Conservation (phyloP, 2,329 filamentous ascomycete genomes). For the Zasmidium cellare region DNA sequence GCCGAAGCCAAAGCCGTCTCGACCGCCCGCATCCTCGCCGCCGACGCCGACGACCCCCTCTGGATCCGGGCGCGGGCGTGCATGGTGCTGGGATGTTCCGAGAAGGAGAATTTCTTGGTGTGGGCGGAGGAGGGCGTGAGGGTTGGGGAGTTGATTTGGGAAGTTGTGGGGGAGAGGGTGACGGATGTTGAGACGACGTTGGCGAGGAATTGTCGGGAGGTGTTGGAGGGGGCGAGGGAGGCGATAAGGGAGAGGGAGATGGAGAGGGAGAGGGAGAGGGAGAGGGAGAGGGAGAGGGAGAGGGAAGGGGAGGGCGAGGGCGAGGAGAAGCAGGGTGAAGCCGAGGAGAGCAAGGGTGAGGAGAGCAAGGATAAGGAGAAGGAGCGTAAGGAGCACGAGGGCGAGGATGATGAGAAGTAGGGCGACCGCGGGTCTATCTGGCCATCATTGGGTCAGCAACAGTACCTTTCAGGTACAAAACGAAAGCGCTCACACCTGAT, state of each 20-base stretch:
- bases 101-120: conserved; percentile 1
- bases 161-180: neutral
- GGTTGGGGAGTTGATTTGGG: neutral
- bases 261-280: conserved; percentile 41
- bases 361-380: no score
- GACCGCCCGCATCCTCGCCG: conserved; percentile 8
- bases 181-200: neutral
- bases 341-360: no score
- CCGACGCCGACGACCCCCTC: conserved; percentile 5
- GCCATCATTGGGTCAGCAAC: no score
- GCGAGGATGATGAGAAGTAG: no score
- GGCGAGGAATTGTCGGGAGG: neutral
- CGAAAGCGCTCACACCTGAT: neutral
- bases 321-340: no score
- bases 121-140: conserved; percentile 9
- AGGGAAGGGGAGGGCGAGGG: no score
- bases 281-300: conserved; percentile 23
- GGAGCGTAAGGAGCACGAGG: no score
- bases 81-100: conserved; percentile 5
- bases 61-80: conserved; percentile 5
- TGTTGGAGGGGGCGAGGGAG: conserved; percentile 14
- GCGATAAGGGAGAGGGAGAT: conserved; percentile 43
- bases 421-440: no score
- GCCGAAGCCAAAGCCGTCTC: neutral
- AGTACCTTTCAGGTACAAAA: neutral